These are phyloP conservation scores for Pisolithus sp. DNA, from an alignment of 768 basidiomycete species.

Conservation along the genomic window DNA sequence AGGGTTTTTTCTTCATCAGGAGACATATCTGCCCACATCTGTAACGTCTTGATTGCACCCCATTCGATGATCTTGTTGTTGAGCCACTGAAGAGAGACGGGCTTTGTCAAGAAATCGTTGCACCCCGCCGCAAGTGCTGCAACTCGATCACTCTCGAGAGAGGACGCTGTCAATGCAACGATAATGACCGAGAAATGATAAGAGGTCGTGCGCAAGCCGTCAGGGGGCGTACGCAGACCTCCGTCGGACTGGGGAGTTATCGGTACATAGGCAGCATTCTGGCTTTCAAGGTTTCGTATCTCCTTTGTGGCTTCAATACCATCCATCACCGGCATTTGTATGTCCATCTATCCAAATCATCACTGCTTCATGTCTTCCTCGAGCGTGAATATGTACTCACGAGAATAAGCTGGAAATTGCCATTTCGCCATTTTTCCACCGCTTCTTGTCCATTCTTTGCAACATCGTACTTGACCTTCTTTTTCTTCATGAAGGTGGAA, in stretches of 20 bases:
- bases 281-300: conserved; percentile 80
- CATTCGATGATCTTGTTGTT: conserved; percentile 99
- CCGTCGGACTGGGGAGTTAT: conserved; percentile 58
- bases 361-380: conserved; percentile 4
- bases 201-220: conserved; percentile 51
- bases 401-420: conserved; percentile 91
- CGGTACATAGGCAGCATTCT: conserved; percentile 59
- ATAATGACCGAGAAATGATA: conserved; percentile 96
- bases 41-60: conserved; percentile 93
- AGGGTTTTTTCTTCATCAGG: conserved; percentile 51
- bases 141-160: conserved; percentile 91
- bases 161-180: conserved; percentile 96
- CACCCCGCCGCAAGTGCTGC: conserved; percentile 97
- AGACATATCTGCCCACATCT: conserved; percentile 85
- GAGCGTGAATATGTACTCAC: conserved; percentile 41
- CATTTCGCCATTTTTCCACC: conserved; percentile 89
- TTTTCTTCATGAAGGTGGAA: conserved; percentile 94
- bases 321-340: conserved; percentile 99
- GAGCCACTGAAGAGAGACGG: conserved; percentile 90
- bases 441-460: conserved; percentile 96
- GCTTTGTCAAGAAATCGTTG: conserved; percentile 98
- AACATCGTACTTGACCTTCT: conserved; percentile 90
- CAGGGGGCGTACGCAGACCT: conserved; percentile 45
- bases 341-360: conserved; percentile 80
- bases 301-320: conserved; percentile 96